Conservation (phyloP, 1,284 basidiomycete genomes). For the Ceratobasidium sp. region DNA sequence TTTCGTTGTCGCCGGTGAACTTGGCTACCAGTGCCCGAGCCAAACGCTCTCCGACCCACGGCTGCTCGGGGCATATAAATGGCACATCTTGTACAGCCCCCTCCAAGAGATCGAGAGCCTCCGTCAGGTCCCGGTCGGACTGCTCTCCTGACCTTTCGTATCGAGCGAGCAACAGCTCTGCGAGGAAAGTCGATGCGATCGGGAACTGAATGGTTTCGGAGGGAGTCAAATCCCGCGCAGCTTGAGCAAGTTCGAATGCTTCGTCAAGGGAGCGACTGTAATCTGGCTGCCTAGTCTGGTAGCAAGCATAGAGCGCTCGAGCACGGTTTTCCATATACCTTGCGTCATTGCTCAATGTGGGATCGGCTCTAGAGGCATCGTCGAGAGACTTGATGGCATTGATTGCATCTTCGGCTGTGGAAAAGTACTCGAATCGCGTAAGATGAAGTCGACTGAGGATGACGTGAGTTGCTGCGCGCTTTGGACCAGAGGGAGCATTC, state of each 20-base stretch:
- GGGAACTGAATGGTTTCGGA: constrained; percentile 4
- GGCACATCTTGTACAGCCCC: constrained; percentile 23
- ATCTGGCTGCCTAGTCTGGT: constrained; percentile 10
- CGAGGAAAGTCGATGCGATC: constrained; percentile 21
- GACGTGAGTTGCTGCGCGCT: not conserved
- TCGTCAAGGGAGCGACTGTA: not conserved
- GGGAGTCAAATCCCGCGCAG: not conserved
- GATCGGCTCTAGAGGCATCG: not conserved
- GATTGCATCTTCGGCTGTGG: not conserved
- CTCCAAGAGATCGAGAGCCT: constrained; percentile 11
- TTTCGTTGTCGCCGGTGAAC: not conserved
- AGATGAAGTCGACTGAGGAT: constrained; percentile 20
- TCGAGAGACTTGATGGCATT: constrained; percentile 16
- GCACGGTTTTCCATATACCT: constrained; percentile 6
- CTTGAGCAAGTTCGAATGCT: constrained; percentile 4
- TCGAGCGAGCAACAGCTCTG: constrained; percentile 31
- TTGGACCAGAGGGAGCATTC: not conserved
- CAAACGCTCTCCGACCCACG: constrained; percentile 23
- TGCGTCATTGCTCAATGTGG: not conserved
- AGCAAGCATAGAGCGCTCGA: constrained; percentile 27
- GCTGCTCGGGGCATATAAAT: constrained; percentile 24
- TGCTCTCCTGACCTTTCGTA: constrained; percentile 19
- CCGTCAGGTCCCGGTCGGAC: constrained; percentile 2
- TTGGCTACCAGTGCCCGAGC: constrained; percentile 20
- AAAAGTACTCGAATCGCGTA: constrained; percentile 22